Conservation (phyloP, 2,329 filamentous ascomycete genomes). For the Aurifilum marmelostoma region DNA sequence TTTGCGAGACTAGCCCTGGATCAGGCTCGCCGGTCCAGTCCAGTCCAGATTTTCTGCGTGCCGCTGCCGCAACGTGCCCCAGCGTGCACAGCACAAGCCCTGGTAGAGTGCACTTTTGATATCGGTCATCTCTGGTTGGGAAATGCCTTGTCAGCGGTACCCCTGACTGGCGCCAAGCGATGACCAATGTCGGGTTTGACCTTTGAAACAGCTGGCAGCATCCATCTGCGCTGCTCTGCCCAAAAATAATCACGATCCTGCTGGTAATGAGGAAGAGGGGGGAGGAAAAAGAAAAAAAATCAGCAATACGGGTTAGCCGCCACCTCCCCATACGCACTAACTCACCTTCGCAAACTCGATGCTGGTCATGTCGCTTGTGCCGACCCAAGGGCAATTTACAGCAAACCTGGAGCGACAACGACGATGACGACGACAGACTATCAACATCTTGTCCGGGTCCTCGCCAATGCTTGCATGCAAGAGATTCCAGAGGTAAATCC, state of each 20-base stretch:
- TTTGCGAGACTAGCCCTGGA: not conserved
- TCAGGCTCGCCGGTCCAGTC: not conserved
- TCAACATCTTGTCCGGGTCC: not conserved
- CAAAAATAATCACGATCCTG: constrained; percentile 14
- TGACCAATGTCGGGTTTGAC: constrained; percentile 25
- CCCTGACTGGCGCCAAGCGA: constrained; percentile 24
- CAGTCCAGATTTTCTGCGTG: not conserved
- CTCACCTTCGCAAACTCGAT: not conserved
- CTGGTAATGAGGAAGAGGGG: too few species aligned
- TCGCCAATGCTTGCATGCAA: not conserved
- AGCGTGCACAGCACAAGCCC: too few species aligned
- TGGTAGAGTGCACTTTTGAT: constrained; percentile 5
- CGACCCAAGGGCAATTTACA: not conserved
- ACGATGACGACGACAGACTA: not conserved
- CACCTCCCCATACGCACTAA: too few species aligned
- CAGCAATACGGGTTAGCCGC: not conserved
- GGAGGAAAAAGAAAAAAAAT: not conserved
- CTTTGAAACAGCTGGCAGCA: constrained; percentile 27
- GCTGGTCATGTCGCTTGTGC: not conserved
- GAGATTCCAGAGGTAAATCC: not conserved
- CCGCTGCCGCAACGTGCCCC: not conserved
- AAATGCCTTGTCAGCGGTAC: constrained; percentile 13
- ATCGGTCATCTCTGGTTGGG: constrained; percentile 20
- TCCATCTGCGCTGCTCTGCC: constrained; percentile 16
- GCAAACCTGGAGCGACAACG: not conserved